Conservation (phyloP, 2,329 filamentous ascomycete genomes). For the Pezicula rhizophila region DNA sequence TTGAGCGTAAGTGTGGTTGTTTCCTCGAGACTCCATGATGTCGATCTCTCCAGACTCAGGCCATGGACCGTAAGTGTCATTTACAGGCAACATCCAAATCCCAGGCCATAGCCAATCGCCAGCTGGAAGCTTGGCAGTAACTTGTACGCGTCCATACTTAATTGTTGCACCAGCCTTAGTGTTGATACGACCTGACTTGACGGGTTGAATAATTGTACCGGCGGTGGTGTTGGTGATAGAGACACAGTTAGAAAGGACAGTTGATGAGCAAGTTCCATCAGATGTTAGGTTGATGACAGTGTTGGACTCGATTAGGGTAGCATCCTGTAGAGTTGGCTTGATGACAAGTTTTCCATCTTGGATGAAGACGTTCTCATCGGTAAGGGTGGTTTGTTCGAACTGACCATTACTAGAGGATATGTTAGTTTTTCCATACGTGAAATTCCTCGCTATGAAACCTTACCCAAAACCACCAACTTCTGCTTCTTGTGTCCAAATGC, state of each 20-base stretch:
- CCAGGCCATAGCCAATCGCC: constrained; percentile 89
- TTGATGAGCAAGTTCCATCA: constrained; percentile 63
- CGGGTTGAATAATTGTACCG: constrained; percentile 69
- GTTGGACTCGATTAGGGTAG: constrained; percentile 57
- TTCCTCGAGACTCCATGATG: constrained; percentile 74
- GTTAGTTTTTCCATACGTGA: constrained; percentile 6
- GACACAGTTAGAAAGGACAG: constrained; percentile 54
- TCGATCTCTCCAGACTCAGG: constrained; percentile 79
- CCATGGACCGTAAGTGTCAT: constrained; percentile 70
- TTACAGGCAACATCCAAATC: constrained; percentile 82
- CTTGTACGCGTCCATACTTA: constrained; percentile 77
- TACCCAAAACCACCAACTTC: constrained; percentile 33
- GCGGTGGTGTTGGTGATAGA: constrained; percentile 72
- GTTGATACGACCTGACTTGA: constrained; percentile 72
- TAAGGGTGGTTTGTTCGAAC: constrained; percentile 70
- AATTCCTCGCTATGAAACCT: constrained; percentile 42
- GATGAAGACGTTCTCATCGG: constrained; percentile 69
- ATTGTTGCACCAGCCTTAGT: constrained; percentile 65
- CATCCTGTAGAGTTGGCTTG: constrained; percentile 71
- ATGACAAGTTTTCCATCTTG: constrained; percentile 65
- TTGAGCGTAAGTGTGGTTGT: constrained; percentile 69
- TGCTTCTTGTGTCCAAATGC: constrained; percentile 44
- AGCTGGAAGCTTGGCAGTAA: constrained; percentile 66
- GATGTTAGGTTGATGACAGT: constrained; percentile 61
- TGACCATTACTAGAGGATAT: constrained; percentile 59